These are phyloP conservation scores for Rubus idaeus DNA, from an alignment of 306 rosid genomes.

Conservation along the genomic window DNA sequence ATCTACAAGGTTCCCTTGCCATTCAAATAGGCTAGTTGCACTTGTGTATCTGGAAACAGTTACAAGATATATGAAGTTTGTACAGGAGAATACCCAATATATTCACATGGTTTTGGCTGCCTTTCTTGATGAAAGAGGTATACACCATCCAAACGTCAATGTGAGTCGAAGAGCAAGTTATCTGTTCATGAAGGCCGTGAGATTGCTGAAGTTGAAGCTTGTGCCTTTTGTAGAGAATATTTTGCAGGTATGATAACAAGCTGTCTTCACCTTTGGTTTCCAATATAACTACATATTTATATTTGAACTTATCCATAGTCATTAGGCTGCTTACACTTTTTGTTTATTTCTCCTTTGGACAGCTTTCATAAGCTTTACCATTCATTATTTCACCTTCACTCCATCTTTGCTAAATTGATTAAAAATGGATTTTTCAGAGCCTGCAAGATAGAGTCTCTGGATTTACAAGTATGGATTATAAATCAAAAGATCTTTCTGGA, in stretches of 20 bases:
- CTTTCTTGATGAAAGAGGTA: slow-evolving; percentile 97
- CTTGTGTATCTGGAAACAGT: slow-evolving; percentile 89
- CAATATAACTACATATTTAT: background rate
- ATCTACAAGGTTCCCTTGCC: slow-evolving; percentile 83
- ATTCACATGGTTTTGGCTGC: slow-evolving; percentile 79
- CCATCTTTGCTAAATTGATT: slow-evolving; percentile 10
- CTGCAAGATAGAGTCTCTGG: slow-evolving; percentile 70
- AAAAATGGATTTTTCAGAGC: slow-evolving; percentile 50
- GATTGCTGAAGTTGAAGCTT: slow-evolving; percentile 79
- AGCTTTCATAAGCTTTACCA: slow-evolving; percentile 18
- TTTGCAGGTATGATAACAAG: slow-evolving; percentile 68
- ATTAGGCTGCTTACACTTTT: slow-evolving; percentile 7
- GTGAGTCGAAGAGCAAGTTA: slow-evolving; percentile 92
- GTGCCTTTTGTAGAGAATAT: slow-evolving; percentile 81
- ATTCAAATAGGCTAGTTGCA: slow-evolving; percentile 91
- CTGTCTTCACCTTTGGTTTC: slow-evolving; percentile 8
- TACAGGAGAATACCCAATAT: slow-evolving; percentile 75
- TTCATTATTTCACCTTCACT: slow-evolving; percentile 17
- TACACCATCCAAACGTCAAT: slow-evolving; percentile 79
- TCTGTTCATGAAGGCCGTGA: slow-evolving; percentile 92
- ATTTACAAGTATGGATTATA: slow-evolving; percentile 60
- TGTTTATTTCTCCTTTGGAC: slow-evolving; percentile 10
- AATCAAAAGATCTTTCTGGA: slow-evolving; percentile 56
- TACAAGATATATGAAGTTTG: slow-evolving; percentile 76
- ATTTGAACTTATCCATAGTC: slow-evolving; percentile 1